Evolutionary conservation across 768 basidiomycete genomes (phyloP).

Genomic region (Cyathus striatus): DNA sequence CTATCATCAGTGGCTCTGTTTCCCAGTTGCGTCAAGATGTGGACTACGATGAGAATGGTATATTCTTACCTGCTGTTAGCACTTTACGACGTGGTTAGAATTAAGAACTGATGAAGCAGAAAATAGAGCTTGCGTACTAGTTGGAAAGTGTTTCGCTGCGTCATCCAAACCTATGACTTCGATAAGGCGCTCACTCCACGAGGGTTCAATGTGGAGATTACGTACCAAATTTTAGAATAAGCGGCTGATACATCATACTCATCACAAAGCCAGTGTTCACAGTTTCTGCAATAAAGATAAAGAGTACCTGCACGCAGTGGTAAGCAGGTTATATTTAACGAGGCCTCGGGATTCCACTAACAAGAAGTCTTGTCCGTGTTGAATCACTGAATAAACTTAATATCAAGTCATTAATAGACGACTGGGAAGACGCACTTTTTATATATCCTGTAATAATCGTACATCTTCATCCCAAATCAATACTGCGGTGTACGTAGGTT

Average conservation of each 20-base stretch:
- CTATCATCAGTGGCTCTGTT: slow-evolving; percentile 11
- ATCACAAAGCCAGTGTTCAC: slow-evolving; percentile 14
- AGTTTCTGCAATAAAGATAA: slow-evolving; percentile 18
- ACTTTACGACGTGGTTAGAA: neutral
- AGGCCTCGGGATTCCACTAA: neutral
- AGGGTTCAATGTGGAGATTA: neutral
- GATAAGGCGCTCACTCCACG: neutral
- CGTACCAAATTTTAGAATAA: slow-evolving; percentile 14
- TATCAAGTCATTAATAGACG: neutral
- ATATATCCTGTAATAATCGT: slow-evolving; percentile 11
- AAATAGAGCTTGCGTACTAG: slow-evolving; percentile 1
- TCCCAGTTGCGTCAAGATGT: too few relatives aligned
- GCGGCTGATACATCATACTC: slow-evolving; percentile 16
- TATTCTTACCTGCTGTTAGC: too few relatives aligned
- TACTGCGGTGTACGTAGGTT: neutral
- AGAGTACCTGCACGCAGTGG: slow-evolving; percentile 11
- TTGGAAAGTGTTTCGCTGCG: slow-evolving; percentile 5
- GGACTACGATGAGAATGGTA: too few relatives aligned
- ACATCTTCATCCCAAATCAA: slow-evolving; percentile 6
- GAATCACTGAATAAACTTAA: slow-evolving; percentile 7
- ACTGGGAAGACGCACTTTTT: slow-evolving; percentile 8
- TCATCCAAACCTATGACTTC: slow-evolving; percentile 1
- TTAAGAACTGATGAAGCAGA: neutral
- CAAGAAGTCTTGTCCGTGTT: slow-evolving; percentile 8
- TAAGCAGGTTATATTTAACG: neutral